Base-by-base conservation (phyloP, 768 basidiomycete species). In the Leucocoprinus leucothites region DNA sequence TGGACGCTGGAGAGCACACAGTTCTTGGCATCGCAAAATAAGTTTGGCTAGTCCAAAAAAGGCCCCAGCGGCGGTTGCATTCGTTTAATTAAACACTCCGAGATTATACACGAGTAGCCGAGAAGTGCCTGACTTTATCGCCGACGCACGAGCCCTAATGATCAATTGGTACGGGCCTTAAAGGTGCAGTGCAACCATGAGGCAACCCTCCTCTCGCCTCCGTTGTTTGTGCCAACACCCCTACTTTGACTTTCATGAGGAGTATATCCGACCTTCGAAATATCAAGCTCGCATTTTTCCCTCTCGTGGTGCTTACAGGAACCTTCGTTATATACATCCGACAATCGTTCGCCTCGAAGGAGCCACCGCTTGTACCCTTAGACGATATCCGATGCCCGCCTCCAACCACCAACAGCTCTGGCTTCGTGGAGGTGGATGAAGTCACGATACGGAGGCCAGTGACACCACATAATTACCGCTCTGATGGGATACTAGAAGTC, bases 401-500 rank as follows among this genome's bases (percentile, higher is more conserved):
- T 22, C 31, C 43, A 24, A 1, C 25, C 22, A n/a, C 52, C 8
- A n/a, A 8, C 31, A 16, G 18, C 22, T 8, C 19, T 4, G 5
- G 16, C 14, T 18, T 38, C 9, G 3, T 36, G 25, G 35, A 35
- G n/a, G 21, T 44, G 24, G 51, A 52, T 21, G 28, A 21, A 13
- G 44, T 52, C 28, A 52, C 51, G 16, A 13, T 44, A 21, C 42
- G 40, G 3, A 38, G 16, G 9, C 34, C 36, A 13, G 28, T 22
- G 14, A 26, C 6, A n/a, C 41, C 44, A 31, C 76, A 77, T 53
- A 56, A 54, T 1, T 76, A 74, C 61, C 69, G 67, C 11, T 22
- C 61, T 0, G 68, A 77, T 53, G 78, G 78, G 5, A 60, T 80
- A 3, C 59, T 80, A 2, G 70, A 72, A 49, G 74, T 76, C 51